phyloP scores from a whole-genome alignment of 305 asterid species.

The Withania somnifera region DNA sequence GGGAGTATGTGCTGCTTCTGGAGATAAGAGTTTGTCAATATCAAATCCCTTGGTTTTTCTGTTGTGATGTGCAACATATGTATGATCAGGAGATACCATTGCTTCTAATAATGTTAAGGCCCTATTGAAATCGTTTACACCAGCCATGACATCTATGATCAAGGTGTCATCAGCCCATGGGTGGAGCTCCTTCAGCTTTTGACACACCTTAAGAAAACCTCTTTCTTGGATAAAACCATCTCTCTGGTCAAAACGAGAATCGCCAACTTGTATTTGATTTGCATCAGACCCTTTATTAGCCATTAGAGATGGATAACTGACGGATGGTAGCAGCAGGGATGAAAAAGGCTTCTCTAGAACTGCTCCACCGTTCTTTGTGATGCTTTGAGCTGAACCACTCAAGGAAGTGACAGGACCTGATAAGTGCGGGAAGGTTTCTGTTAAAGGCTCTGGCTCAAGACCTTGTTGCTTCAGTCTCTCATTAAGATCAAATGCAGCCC shows the following conservation, averaged over 20 bases:
- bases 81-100: constrained; percentile 27
- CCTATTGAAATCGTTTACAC: constrained; percentile 34
- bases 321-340: constrained; percentile 32
- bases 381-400: constrained; percentile 4
- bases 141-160: constrained; percentile 65
- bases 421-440: constrained; percentile 53
- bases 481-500: constrained; percentile 72
- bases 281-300: not conserved
- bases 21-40: not conserved
- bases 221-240: not conserved
- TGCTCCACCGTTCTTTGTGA: constrained; percentile 7
- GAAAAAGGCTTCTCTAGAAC: constrained; percentile 43
- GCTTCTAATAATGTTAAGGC: constrained; percentile 42
- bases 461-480: constrained; percentile 36
- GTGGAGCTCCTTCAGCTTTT: constrained; percentile 34
- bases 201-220: constrained; percentile 5
- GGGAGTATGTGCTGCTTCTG: not conserved
- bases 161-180: constrained; percentile 65
- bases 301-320: constrained; percentile 22
- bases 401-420: constrained; percentile 14
- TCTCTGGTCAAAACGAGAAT: constrained; percentile 2
- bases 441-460: constrained; percentile 20
- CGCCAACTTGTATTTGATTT: constrained; percentile 7
- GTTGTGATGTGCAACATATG: not conserved
- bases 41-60: not conserved